A percentile compares a stretch with the other conserved stretches of the same genome.
Evolutionary conservation across 2,329 filamentous ascomycete genomes (phyloP).

Genomic region (Purpureocillium takamizusanense): DNA sequence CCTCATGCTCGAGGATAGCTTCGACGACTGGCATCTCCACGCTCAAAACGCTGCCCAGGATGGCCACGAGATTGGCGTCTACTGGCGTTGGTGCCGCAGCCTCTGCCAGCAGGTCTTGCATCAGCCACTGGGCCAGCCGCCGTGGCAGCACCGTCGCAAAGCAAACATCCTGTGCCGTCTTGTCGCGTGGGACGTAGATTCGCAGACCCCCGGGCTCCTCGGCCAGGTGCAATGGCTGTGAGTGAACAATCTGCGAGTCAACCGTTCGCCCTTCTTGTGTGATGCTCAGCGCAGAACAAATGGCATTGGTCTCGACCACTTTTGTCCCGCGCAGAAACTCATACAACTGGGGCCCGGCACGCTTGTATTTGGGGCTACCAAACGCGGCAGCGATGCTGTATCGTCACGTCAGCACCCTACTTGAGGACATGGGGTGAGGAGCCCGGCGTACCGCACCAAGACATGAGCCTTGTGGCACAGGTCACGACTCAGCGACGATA

Average conservation of each 20-base stretch:
- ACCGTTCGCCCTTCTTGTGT: constrained; percentile 14
- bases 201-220: constrained; percentile 12
- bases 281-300: constrained; percentile 17
- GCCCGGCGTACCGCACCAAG: constrained; percentile 18
- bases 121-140: constrained; percentile 23
- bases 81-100: not conserved
- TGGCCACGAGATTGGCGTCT: not conserved
- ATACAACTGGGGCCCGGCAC: constrained; percentile 6
- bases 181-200: constrained; percentile 22
- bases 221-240: constrained; percentile 17
- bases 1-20: constrained; percentile 1
- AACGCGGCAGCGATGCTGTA: constrained; percentile 13
- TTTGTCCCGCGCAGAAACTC: constrained; percentile 7
- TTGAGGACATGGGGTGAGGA: too few species aligned
- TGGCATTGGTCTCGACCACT: constrained; percentile 19
- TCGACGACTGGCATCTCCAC: constrained; percentile 3
- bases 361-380: constrained; percentile 9
- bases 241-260: constrained; percentile 8
- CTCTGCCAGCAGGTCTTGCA: constrained; percentile 16
- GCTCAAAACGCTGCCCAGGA: not conserved
- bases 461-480: constrained; percentile 20
- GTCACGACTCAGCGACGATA: constrained; percentile 14
- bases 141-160: constrained; percentile 17
- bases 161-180: constrained; percentile 15
- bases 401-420: not conserved